Evolutionary conservation across 495 filamentous ascomycete genomes (phyloP), one percentile per base, ranked within the genome.

Genomic region (Penicillium roqueforti): DNA sequence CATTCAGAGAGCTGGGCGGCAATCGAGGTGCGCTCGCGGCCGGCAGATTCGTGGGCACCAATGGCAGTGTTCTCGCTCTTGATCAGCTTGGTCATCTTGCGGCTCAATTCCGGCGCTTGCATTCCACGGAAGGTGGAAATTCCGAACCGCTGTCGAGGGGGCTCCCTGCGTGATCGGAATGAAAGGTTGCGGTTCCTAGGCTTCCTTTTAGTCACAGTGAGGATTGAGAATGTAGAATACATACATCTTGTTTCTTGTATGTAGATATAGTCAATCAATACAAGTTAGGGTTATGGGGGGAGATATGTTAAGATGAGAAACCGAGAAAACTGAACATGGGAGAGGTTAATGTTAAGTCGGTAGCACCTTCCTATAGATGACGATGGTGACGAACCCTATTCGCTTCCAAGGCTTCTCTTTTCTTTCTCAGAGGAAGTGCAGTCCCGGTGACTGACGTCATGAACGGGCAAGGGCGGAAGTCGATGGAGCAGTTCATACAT

Each of bases 1-100:
- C 95, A 97, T 51, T 96, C 93, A 5, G 88, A 92, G n/a, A 98
- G 82, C 73, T 97, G 91, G 2, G 83, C 81, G 8, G 92, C 92
- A 61, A 96, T 87, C 14, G 85, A 83, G 34, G 88, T 71, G 51
- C 90, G 88, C 70, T 93, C 90, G 43, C 84, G 84, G 19, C 83
- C 87, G 9, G 93, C 93, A 1, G 83, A 66, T 70, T 95, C 88
- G 69, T 97, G 86, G 45, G 87, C 87, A 29, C 82, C 75, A 60
- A 97, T 91, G 11, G 88, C 84, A 59, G 84, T 76, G 76, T 95
- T 96, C 68, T 91, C 86, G 48, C 84, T 86, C 70, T 98, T 98
- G 76, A 98, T 93, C 41, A 97, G 80, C 48, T 85, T 87, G 80
- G 83, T 90, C 34, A 97, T 83, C 58, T 87, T 87, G 61, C 86